A percentile compares a stretch with the other conserved stretches of the same genome.
phyloP scores from a whole-genome alignment of 192 early-diverging fungal genomes.

The Coemansia sp. region DNA sequence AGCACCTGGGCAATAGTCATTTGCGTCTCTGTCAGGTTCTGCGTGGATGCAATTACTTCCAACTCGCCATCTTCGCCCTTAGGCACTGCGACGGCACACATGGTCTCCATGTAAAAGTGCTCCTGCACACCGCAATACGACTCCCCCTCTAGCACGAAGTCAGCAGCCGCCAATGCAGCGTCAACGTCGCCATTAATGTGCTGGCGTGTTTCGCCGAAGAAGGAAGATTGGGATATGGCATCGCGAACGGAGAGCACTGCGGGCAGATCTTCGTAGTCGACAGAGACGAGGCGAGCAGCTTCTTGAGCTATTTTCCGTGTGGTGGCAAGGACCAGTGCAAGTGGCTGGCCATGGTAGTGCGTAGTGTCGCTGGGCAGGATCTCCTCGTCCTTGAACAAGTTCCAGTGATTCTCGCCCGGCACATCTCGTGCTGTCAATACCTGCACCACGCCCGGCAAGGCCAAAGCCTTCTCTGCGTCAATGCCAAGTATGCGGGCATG shows the following conservation, averaged over 20 bases:
- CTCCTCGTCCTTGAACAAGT: slow-evolving; percentile 71
- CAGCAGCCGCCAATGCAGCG: slow-evolving; percentile 51
- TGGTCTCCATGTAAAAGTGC: slow-evolving; percentile 88
- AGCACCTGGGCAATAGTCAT: slow-evolving; percentile 66
- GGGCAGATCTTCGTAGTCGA: slow-evolving; percentile 71
- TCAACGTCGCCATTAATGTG: slow-evolving; percentile 68
- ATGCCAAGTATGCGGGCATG: slow-evolving; percentile 68
- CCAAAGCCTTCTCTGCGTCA: slow-evolving; percentile 62
- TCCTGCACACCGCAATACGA: slow-evolving; percentile 65
- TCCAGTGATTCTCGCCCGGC: slow-evolving; percentile 60
- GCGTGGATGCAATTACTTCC: slow-evolving; percentile 76
- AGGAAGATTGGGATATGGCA: slow-evolving; percentile 65
- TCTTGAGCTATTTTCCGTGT: slow-evolving; percentile 62
- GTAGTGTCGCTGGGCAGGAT: slow-evolving; percentile 73
- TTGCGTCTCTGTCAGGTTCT: slow-evolving; percentile 76
- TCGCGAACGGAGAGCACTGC: slow-evolving; percentile 77
- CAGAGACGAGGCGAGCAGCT: slow-evolving; percentile 67
- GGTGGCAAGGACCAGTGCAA: slow-evolving; percentile 79
- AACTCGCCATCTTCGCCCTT: slow-evolving; percentile 75
- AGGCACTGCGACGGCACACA: slow-evolving; percentile 66
- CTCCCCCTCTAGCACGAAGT: slow-evolving; percentile 58
- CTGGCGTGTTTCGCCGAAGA: slow-evolving; percentile 56
- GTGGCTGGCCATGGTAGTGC: slow-evolving; percentile 67
- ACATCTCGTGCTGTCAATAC: slow-evolving; percentile 71
- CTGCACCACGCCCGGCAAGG: slow-evolving; percentile 59